phyloP scores from a whole-genome alignment of 1,284 basidiomycete species.

The Fomitiporia mediterranea region DNA sequence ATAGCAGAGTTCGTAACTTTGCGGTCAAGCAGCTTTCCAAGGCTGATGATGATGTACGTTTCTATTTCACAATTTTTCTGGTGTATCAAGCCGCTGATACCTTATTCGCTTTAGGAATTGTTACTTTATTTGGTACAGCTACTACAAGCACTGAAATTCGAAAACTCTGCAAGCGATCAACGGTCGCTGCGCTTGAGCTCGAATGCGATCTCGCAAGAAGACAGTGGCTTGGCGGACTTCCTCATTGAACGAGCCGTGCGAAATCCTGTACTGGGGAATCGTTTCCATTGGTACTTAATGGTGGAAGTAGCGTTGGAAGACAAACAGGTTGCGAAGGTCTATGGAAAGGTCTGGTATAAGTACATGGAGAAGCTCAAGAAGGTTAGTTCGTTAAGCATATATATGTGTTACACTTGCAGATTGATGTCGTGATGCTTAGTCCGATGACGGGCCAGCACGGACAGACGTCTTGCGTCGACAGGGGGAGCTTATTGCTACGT shows the following conservation, averaged over 20 bases:
- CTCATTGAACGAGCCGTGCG: conserved; percentile 81
- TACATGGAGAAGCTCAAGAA: conserved; percentile 86
- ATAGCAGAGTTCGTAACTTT: conserved; percentile 89
- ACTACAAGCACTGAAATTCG: conserved; percentile 96
- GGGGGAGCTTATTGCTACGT: conserved; percentile 78
- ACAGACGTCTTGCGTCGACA: conserved; percentile 81
- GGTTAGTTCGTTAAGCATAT: conserved; percentile 40
- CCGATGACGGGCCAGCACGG: conserved; percentile 70
- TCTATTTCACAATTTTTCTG: conserved; percentile 1
- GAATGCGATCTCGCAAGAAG: conserved; percentile 73
- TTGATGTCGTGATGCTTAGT: conserved; percentile 36
- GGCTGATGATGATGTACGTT: conserved; percentile 88
- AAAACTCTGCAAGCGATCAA: conserved; percentile 71
- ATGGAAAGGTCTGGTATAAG: conserved; percentile 81
- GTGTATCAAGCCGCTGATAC: background rate
- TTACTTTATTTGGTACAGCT: conserved; percentile 92
- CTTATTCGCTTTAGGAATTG: conserved; percentile 61
- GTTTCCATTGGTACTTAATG: conserved; percentile 96
- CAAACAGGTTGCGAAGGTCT: conserved; percentile 85
- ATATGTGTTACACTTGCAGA: conserved; percentile 10
- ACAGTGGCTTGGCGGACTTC: conserved; percentile 86
- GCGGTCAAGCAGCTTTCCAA: conserved; percentile 88
- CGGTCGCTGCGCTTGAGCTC: conserved; percentile 60
- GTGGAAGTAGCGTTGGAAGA: conserved; percentile 85
- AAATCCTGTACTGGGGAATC: conserved; percentile 84